phyloP scores from a whole-genome alignment of 345 rosid species.

The Alliaria petiolata region DNA sequence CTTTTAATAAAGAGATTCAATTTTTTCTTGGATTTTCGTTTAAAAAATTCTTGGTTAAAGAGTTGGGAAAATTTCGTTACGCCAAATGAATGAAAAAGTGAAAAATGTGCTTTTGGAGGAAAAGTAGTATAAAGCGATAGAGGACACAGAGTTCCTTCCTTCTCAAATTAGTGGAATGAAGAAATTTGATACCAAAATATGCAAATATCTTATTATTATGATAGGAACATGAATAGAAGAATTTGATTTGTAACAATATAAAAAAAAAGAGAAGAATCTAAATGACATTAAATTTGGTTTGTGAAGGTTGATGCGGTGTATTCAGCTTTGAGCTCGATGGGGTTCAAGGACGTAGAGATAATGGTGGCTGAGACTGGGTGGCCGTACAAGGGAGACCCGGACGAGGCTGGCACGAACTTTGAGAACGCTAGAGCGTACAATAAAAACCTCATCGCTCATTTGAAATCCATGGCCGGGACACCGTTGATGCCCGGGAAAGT shows the following conservation, averaged over 20 bases:
- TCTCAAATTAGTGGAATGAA: background rate
- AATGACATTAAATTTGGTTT: background rate
- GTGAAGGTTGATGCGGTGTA: slow-evolving; percentile 75
- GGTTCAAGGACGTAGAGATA: slow-evolving; percentile 74
- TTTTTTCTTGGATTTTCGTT: background rate
- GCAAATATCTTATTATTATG: background rate
- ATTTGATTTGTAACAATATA: background rate
- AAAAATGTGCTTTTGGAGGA: background rate
- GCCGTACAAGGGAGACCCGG: slow-evolving; percentile 84
- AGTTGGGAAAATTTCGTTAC: background rate
- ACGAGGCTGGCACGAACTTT: slow-evolving; percentile 64
- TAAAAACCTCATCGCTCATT: slow-evolving; percentile 76
- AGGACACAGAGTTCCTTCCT: background rate
- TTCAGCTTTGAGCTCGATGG: slow-evolving; percentile 63
- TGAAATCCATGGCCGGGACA: slow-evolving; percentile 70
- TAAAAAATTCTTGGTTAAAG: background rate
- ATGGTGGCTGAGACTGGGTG: slow-evolving; percentile 96
- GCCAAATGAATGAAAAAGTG: background rate
- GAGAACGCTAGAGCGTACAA: slow-evolving; percentile 87
- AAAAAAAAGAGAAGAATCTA: background rate
- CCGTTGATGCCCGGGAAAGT: slow-evolving; percentile 92
- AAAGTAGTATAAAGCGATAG: background rate
- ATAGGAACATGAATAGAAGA: background rate
- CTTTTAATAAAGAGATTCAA: background rate
- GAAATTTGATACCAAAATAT: background rate